Conservation (phyloP, 176 grass and related monocot genomes). For the Phoenix dactylifera region DNA sequence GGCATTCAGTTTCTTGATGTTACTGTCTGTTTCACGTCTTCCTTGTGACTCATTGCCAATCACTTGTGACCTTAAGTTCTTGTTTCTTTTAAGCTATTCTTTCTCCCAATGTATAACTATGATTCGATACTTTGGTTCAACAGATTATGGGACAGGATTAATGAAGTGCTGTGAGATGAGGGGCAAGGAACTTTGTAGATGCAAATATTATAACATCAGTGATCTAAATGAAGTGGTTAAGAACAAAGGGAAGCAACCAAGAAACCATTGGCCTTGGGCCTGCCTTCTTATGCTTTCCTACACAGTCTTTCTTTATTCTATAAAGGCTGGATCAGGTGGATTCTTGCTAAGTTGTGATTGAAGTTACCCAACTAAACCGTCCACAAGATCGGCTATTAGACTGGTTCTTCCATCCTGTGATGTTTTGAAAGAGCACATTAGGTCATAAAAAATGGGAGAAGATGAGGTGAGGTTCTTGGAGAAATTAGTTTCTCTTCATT, state of each 20-base stretch:
- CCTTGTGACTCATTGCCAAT: too few species aligned
- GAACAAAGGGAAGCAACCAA: slow-evolving; percentile 37
- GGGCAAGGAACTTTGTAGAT: slow-evolving; percentile 57
- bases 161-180: slow-evolving; percentile 56
- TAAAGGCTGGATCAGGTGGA: slow-evolving; percentile 45
- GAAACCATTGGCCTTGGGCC: slow-evolving; percentile 59
- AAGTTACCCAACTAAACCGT: slow-evolving; percentile 52
- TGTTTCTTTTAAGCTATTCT: too few species aligned
- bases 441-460: slow-evolving; percentile 52
- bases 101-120: too few species aligned
- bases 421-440: slow-evolving; percentile 81
- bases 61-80: too few species aligned
- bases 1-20: too few species aligned
- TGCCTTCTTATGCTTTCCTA: slow-evolving; percentile 53
- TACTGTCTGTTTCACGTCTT: too few species aligned
- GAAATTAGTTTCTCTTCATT: slow-evolving; percentile 42
- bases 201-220: slow-evolving; percentile 46
- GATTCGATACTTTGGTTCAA: not conserved
- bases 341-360: slow-evolving; percentile 45
- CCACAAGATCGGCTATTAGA: slow-evolving; percentile 67
- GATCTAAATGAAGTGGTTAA: slow-evolving; percentile 56
- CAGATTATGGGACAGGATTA: slow-evolving; percentile 67
- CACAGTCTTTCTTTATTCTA: slow-evolving; percentile 43
- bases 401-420: slow-evolving; percentile 86
- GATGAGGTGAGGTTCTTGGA: slow-evolving; percentile 59